Base-by-base conservation (phyloP, 768 basidiomycete species). In the Boletus subcaerulescens region DNA sequence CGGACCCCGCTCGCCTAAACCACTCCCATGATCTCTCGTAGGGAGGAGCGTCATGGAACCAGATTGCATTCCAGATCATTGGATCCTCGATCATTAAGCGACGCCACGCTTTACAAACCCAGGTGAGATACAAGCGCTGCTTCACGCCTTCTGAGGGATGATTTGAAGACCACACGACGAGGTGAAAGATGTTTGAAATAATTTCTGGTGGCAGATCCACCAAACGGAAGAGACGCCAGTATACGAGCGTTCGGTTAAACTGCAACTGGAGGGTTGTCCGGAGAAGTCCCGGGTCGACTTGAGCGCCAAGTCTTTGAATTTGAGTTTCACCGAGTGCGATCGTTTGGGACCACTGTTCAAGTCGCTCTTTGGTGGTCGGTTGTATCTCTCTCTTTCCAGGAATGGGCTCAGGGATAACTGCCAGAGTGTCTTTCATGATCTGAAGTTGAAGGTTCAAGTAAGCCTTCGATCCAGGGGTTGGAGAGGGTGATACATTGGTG, bases 151-250 rank as follows among this genome's bases (percentile, higher is more conserved):
- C 58, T 6, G 58, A 52, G 15, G 77, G 73, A 41, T 73, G 61
- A 41, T 60, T 57, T 20, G 74, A 62, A n/a, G 80, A 77, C 85
- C 83, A 87, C 39, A 75, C 76, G 36, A 82, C 77, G 60, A 73
- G 73, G 55, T 81, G 85, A 60, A 90, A 80, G 59, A 91, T 85
- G 55, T 81, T 77, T 69, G 69, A 71, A 55, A 89, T 71, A 52
- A 90, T 82, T 65, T 91, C 89, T 31, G 74, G 66, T 3, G 88
- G 89, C 4, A 89, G 76, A 33, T 83, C 76, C 68, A 80, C 80
- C 57, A 89, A 71, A 42, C 79, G 79, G 66, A 87, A 87, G 33
- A 73, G 70, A 36, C 67, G 67, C 71, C 74, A 78, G 47, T 68
- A 67, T 3, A 71, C 52, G 58, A 73, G 44, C 29, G 60, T 48